Evolutionary conservation across 176 grass and related monocot genomes (phyloP), one percentile per base, ranked within the genome.

Genomic region (Bolboschoenus planiculmis): DNA sequence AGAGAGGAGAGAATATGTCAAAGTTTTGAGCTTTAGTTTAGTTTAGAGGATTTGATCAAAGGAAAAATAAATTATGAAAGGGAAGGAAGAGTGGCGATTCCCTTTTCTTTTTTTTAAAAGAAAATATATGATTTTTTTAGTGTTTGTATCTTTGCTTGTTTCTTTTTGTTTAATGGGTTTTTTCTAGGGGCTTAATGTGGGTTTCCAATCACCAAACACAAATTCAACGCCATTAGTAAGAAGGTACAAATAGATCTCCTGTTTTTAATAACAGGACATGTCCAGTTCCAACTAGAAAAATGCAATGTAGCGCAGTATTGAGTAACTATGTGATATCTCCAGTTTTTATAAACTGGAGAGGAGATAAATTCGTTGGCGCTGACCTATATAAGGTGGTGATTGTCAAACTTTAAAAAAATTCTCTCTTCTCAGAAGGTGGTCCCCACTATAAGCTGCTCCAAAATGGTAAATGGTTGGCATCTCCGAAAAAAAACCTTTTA

Each of bases 1-100:
- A 82, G 78, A 80, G 75, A 56, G 54, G 75, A 53, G 78, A 58
- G 80, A 65, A 42, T 44, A n/a, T 82, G 58, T 82, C 80, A 82
- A 82, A 82, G 37, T 58, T n/a, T 10, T 10, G n/a, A n/a, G n/a
- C 10, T 48, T 48, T 10, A 48, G 8, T 14, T 10, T 48, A 48
- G 10, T 48, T 48, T 24, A 43, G 30, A 81, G 42, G 72, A 53
- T 76, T 51, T 51, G 71, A 51, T 76, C 72, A 50, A 68, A 76
- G 40, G n/a, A 20, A 31, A 72, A 33, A 68, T 14, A 63, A 31
- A 21, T 40, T 76, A 51, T 76, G 44, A 50, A n/a, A n/a, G n/a
- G n/a, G n/a, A n/a, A 31, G 26, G 4, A 48, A 30, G 21, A 50
- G 43, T 75, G 43, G 13, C 27, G 62, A 1, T 14, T 54, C 35